Base-by-base conservation (phyloP, 345 rosid species). In the Eucalyptus paniculata region DNA sequence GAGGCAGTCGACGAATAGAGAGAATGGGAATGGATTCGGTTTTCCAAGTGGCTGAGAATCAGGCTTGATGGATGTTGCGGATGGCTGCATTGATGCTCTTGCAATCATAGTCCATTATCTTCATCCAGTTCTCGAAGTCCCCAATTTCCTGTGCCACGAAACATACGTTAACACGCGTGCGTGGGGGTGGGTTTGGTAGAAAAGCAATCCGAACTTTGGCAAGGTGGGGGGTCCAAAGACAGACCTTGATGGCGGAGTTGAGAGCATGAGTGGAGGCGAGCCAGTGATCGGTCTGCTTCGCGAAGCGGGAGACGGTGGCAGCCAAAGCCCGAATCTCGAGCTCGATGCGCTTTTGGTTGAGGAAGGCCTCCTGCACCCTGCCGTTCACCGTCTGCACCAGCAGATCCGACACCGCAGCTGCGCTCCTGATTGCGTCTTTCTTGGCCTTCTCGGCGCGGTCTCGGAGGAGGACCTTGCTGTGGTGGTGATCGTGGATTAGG, bases 61-160 rank as follows among this genome's bases (percentile, higher is more conserved):
- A 94, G 13, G 92, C 91, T 89, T 94, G 92, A 86, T 97, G 96
- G 89, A 97, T 96, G 89, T 94, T 94, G 88, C 92, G 92, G 89
- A 97, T 95, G 34, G 99, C 97, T 62, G 97, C 91, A 86, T 90
- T 96, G 88, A 97, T 94, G 93, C 95, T 95, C 91, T 94, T 96
- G 80, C 98, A 95, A 89, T 97, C 98, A 89, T 92, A 95, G 89
- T 97, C 98, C 99, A 97, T 97, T 13, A 94, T 95, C 98, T 93
- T 97, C 97, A 97, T 93, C 99, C 98, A 95, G 91, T 97, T 96
- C 95, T 97, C 99, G 88, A 97, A 95, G 93, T 97, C 99, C 87
- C 99, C 99, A 77, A 95, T 95, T 91, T 97, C 99, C 99, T 96
- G 89, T 67, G 72, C 53, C 18, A 11, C 88, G 9, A 69, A 4